phyloP scores from a whole-genome alignment of 169 alveolate species.

The Cystoisospora suis region DNA sequence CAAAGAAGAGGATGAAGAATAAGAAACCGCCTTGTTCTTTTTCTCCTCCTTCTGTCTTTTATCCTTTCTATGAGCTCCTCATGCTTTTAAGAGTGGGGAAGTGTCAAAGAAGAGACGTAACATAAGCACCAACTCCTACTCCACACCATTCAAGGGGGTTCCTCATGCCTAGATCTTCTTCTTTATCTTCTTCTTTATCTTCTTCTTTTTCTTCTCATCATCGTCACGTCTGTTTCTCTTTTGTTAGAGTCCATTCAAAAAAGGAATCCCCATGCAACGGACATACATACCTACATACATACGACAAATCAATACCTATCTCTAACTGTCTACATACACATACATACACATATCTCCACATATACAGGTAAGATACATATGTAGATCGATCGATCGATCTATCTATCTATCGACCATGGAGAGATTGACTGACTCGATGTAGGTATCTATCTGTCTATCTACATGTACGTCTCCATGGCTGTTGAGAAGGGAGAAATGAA shows the following conservation, averaged over 20 bases:
- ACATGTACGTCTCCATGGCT: not conserved
- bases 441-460: not conserved
- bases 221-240: too few relatives aligned
- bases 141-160: not conserved
- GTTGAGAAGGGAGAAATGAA: not conserved
- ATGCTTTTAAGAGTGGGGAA: not conserved
- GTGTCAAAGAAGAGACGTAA: not conserved
- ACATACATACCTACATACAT: not conserved
- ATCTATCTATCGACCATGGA: too few relatives aligned
- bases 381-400: too few relatives aligned
- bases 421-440: too few relatives aligned
- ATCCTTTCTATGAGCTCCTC: not conserved
- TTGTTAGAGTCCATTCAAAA: too few relatives aligned
- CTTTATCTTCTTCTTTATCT: too few relatives aligned
- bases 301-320: not conserved
- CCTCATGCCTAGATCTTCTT: not conserved
- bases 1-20: not conserved
- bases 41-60: not conserved
- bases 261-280: not conserved
- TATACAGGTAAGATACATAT: not conserved
- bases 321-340: not conserved
- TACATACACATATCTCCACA: not conserved
- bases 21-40: not conserved
- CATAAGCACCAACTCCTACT: not conserved
- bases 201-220: too few relatives aligned